phyloP scores from a whole-genome alignment of 73 alveolate species.

The Paramecium caudatum region DNA sequence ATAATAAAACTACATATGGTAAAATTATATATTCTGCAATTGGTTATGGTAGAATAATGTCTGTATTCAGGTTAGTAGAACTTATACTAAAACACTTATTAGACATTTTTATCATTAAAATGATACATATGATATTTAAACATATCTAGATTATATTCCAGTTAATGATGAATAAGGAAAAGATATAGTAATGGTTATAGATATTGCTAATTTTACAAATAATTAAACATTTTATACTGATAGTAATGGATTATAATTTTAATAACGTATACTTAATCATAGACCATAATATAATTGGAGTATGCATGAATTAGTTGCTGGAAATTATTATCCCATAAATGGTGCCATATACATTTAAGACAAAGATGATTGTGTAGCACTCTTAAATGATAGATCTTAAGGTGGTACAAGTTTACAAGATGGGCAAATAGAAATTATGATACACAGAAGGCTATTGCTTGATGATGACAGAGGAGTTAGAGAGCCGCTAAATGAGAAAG shows the following conservation, averaged over 20 bases:
- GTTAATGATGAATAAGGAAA: constrained; percentile 69
- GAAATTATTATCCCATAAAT: constrained; percentile 84
- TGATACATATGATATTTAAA: constrained; percentile 46
- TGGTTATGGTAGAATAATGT: constrained; percentile 66
- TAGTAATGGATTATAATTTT: constrained; percentile 82
- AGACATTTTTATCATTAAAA: constrained; percentile 14
- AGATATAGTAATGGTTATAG: constrained; percentile 65
- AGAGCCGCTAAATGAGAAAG: constrained; percentile 87
- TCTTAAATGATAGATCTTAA: constrained; percentile 90
- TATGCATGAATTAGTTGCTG: constrained; percentile 75
- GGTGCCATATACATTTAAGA: constrained; percentile 81
- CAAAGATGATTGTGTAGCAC: constrained; percentile 57
- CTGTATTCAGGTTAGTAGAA: constrained; percentile 57
- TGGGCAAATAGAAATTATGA: constrained; percentile 95
- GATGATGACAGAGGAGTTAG: constrained; percentile 92
- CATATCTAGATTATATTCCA: constrained; percentile 70
- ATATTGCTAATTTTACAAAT: constrained; percentile 46
- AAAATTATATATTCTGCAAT: not conserved
- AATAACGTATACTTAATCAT: constrained; percentile 76
- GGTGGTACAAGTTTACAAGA: constrained; percentile 90
- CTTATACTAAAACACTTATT: constrained; percentile 63
- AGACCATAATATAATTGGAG: constrained; percentile 79
- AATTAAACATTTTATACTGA: constrained; percentile 83
- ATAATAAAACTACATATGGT: constrained; percentile 9
- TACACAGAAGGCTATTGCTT: constrained; percentile 84